phyloP scores from a whole-genome alignment of 441 rosid genomes.

The Gossypium gossypioides region DNA sequence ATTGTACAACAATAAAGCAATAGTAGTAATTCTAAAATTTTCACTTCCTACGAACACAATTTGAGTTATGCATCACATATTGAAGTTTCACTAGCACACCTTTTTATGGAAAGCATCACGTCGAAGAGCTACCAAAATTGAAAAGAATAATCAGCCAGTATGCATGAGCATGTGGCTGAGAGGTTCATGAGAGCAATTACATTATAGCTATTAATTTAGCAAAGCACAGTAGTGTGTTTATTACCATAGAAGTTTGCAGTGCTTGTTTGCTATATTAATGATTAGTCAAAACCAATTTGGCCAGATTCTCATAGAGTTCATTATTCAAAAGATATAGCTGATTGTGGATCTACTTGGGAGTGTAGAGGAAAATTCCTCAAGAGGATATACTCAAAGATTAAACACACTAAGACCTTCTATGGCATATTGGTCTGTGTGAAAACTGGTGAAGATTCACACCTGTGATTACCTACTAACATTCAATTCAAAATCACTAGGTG shows the following conservation, averaged over 20 bases:
- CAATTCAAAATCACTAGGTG: not conserved
- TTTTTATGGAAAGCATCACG: not conserved
- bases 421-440: not conserved
- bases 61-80: not conserved
- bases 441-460: not conserved
- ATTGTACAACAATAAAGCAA: not conserved
- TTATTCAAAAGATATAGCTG: not conserved
- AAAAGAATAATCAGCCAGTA: constrained; percentile 3
- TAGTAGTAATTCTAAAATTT: not conserved
- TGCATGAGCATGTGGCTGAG: not conserved
- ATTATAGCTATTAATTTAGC: not conserved
- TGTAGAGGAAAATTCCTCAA: not conserved
- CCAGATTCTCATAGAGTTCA: not conserved
- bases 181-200: not conserved
- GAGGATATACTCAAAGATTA: not conserved
- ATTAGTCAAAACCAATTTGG: not conserved
- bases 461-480: not conserved
- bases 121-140: not conserved
- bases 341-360: not conserved
- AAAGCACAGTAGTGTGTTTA: not conserved
- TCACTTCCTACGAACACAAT: not conserved
- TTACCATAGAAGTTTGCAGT: not conserved
- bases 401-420: not conserved
- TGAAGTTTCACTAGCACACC: not conserved
- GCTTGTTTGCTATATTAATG: not conserved